Evolutionary conservation across 2,329 filamentous ascomycete genomes (phyloP).

Genomic region (Colletotrichum sp.): DNA sequence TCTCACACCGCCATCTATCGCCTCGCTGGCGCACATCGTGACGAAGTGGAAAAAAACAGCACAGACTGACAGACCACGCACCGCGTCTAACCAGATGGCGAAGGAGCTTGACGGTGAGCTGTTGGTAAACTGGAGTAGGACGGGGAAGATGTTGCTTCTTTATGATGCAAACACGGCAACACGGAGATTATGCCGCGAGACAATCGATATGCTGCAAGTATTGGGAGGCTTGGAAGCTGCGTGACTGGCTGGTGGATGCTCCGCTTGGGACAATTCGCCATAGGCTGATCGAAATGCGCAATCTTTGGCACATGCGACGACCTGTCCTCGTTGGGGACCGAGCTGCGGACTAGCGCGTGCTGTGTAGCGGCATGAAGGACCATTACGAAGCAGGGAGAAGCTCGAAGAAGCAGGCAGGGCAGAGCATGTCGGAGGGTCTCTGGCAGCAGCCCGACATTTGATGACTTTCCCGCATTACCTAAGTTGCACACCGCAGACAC

Average conservation of each 20-base stretch:
- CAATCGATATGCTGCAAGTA: not conserved
- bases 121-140: not conserved
- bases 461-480: not conserved
- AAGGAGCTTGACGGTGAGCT: not conserved
- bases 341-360: not conserved
- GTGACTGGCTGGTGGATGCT: not conserved
- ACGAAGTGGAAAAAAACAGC: not conserved
- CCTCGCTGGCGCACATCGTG: not conserved
- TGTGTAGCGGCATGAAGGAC: not conserved
- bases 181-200: not conserved
- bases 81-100: not conserved
- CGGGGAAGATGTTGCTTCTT: not conserved
- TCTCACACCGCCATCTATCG: slow-evolving; percentile 15
- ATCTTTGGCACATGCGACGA: slow-evolving; percentile 13
- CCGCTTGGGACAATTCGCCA: slow-evolving; percentile 10
- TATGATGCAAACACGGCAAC: not conserved
- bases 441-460: not conserved
- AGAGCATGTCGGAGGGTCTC: not conserved
- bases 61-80: not conserved
- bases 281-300: slow-evolving; percentile 12
- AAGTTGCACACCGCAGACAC: not conserved
- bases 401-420: not conserved
- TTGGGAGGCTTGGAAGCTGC: not conserved
- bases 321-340: not conserved
- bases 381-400: slow-evolving; percentile 13